Evolutionary conservation across 1,284 basidiomycete species (phyloP).

Genomic region (Ceratobasidium sp.): DNA sequence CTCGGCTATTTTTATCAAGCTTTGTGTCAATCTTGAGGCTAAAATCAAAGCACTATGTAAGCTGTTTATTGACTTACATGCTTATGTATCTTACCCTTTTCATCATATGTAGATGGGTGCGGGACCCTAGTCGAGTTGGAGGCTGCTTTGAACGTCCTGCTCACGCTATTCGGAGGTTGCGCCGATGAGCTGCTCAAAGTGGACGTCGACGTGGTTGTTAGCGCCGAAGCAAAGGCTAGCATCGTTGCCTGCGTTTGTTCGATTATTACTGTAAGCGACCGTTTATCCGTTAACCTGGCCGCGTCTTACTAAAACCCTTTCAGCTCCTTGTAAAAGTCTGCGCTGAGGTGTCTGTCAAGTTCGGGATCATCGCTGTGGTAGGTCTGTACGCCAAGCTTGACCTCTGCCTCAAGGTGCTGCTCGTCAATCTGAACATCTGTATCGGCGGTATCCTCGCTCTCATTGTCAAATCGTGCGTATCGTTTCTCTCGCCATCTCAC

Average conservation of each 20-base stretch:
- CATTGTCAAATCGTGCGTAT: slow-evolving; percentile 33
- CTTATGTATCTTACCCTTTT: neutral
- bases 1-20: neutral
- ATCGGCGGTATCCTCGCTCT: slow-evolving; percentile 33
- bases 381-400: slow-evolving; percentile 30
- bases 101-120: slow-evolving; percentile 7
- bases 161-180: slow-evolving; percentile 14
- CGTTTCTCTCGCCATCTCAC: too few relatives aligned
- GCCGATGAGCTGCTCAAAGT: slow-evolving; percentile 23
- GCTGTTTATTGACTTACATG: neutral
- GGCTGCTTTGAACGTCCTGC: neutral
- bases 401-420: slow-evolving; percentile 13
- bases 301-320: neutral
- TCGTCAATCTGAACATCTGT: slow-evolving; percentile 34
- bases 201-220: slow-evolving; percentile 21
- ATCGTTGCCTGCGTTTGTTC: slow-evolving; percentile 34
- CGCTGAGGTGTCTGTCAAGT: slow-evolving; percentile 27
- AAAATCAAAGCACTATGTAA: slow-evolving; percentile 18
- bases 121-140: slow-evolving; percentile 10
- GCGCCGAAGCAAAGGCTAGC: slow-evolving; percentile 28
- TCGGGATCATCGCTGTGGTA: slow-evolving; percentile 9
- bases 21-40: slow-evolving; percentile 1
- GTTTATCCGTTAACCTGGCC: neutral
- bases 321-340: slow-evolving; percentile 37
- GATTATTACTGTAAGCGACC: slow-evolving; percentile 26